Percentiles rank a stretch among this genome's conserved stretches.
phyloP scores from a whole-genome alignment of 2,329 filamentous ascomycete genomes.

The Fusarium acutatum region DNA sequence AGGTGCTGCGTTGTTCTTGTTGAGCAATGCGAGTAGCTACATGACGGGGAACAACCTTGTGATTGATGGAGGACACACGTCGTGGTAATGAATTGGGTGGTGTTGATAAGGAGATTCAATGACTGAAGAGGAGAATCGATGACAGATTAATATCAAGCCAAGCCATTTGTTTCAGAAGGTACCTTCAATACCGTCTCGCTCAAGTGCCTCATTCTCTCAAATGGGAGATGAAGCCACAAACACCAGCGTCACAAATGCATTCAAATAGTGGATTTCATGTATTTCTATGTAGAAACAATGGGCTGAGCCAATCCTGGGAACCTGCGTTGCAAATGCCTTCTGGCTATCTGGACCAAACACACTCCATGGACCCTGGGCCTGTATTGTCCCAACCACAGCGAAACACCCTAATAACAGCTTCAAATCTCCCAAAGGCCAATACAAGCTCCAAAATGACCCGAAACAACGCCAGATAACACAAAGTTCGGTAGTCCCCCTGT shows the following conservation, averaged over 20 bases:
- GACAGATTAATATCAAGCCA: background rate
- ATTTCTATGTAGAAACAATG: background rate
- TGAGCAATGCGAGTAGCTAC: conserved; percentile 75
- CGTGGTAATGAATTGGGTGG: conserved; percentile 54
- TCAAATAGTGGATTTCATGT: too few relatives aligned
- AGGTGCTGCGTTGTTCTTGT: conserved; percentile 76
- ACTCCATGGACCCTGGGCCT: fast-evolving
- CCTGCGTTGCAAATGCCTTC: too few relatives aligned
- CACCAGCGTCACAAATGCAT: too few relatives aligned
- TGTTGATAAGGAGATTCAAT: background rate
- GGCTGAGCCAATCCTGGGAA: fast-evolving
- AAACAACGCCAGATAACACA: background rate
- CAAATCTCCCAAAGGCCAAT: background rate
- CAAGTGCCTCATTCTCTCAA: background rate
- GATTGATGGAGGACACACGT: conserved; percentile 75
- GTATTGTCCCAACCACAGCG: too few relatives aligned
- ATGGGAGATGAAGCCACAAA: background rate
- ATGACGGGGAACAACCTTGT: conserved; percentile 78
- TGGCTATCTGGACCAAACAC: background rate
- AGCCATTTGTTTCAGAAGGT: background rate
- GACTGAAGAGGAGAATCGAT: background rate
- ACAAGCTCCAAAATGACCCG: too few relatives aligned
- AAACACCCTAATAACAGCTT: background rate
- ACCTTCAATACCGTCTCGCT: fast-evolving
- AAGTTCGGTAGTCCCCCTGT: background rate